Evolutionary conservation across 345 rosid species (phyloP), one percentile per base, ranked within the genome.

Genomic region (Salix caprea): DNA sequence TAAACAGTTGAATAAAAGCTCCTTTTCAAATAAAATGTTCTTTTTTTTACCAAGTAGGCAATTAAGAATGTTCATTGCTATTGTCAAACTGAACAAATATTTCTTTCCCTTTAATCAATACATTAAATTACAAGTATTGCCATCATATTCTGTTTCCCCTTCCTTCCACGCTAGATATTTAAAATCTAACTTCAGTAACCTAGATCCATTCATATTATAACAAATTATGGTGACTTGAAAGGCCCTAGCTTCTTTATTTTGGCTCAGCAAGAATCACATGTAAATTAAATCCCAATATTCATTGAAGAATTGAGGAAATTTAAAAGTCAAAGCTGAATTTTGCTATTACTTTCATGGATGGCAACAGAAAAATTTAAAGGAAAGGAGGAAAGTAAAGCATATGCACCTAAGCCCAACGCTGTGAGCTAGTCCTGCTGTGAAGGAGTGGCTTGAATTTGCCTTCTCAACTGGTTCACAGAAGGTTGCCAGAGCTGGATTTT

Each of bases 371-470:
- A 3, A 60, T 5, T 18, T 36, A 36, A 13, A 16, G 12, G 39
- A 4, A 37, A 76, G 56, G 42, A 34, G n/a, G 36, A 69, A 67
- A 1, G 8, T 70, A 69, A 74, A 77, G 24, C 5, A 39, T 54
- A 72, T 23, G 58, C 62, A 88, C 91, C 89, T 83, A 46, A 86
- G 84, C 32, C 91, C 89, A 46, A 88, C 80, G 15, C 85, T 88
- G 80, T 88, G 88, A 80, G 91, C 89, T 65, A 88, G 81, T 78
- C 89, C 91, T 40, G 91, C 88, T n/a, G 91, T 69, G 83, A 88
- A 88, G 46, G 89, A 86, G 76, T 88, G 91, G 81, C 85, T 81
- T 58, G 88, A 88, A 81, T 86, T 86, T 37, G 85, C 82, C 78
- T 81, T 86, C 77, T 88, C 91, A 72, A 88, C 86, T 52, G 91